Evolutionary conservation across 2,329 filamentous ascomycete species (phyloP).

Genomic region (Phialocephala sp.): DNA sequence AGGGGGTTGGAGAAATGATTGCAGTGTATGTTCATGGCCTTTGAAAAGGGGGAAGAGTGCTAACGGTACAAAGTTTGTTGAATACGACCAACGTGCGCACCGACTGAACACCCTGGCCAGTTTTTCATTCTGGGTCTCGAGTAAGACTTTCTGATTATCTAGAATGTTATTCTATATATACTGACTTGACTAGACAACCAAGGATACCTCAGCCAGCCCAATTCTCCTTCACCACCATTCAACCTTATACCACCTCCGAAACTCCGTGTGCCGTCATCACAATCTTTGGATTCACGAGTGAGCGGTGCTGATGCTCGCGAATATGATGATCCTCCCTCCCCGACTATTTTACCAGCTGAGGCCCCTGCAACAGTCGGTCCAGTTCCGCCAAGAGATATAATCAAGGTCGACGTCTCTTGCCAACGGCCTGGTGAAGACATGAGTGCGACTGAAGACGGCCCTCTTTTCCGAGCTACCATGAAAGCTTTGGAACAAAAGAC

Average conservation of each 20-base stretch:
- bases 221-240: slow-evolving; percentile 73
- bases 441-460: slow-evolving; percentile 86
- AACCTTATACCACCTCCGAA: slow-evolving; percentile 76
- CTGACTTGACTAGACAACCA: slow-evolving; percentile 36
- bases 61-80: slow-evolving; percentile 72
- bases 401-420: slow-evolving; percentile 88
- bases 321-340: slow-evolving; percentile 64
- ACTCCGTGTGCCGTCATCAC: slow-evolving; percentile 82
- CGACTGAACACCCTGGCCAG: slow-evolving; percentile 84
- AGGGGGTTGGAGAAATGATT: slow-evolving; percentile 94
- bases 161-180: slow-evolving; percentile 34
- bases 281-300: slow-evolving; percentile 83
- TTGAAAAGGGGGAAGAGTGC: slow-evolving; percentile 15
- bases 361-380: slow-evolving; percentile 20
- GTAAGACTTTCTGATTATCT: slow-evolving; percentile 52
- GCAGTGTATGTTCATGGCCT: slow-evolving; percentile 67
- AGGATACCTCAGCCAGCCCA: slow-evolving; percentile 59
- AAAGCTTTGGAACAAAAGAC: slow-evolving; percentile 97
- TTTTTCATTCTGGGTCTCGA: slow-evolving; percentile 95
- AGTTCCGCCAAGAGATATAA: slow-evolving; percentile 44
- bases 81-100: slow-evolving; percentile 94
- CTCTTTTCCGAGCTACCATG: slow-evolving; percentile 94
- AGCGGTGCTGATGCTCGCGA: slow-evolving; percentile 68
- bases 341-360: slow-evolving; percentile 51
- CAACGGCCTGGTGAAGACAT: slow-evolving; percentile 86